phyloP scores from a whole-genome alignment of 306 rosid genomes.

The Dalbergia cultrata region DNA sequence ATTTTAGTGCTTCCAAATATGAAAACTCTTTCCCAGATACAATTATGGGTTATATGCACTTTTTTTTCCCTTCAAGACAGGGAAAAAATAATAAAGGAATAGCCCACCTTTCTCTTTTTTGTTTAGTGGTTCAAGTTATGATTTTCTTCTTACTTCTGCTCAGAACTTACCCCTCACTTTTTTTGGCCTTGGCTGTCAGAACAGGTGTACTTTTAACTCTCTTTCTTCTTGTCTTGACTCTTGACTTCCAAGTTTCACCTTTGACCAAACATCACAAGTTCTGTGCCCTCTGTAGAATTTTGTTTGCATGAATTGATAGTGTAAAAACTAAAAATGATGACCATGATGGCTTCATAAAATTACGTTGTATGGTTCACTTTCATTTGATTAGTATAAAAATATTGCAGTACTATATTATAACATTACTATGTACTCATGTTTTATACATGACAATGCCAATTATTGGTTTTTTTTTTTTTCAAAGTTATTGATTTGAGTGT shows the following conservation, averaged over 20 bases:
- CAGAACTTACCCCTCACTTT: not conserved
- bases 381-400: not conserved
- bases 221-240: not conserved
- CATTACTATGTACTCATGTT: too few species aligned
- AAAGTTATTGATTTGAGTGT: too few species aligned
- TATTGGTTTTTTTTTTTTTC: too few species aligned
- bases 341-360: not conserved
- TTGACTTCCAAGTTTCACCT: not conserved
- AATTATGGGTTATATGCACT: not conserved
- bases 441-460: too few species aligned
- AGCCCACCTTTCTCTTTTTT: not conserved
- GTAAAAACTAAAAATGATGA: not conserved
- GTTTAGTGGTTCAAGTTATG: constrained; percentile 2
- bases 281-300: not conserved
- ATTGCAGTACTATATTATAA: not conserved
- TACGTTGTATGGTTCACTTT: not conserved
- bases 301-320: not conserved
- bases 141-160: constrained; percentile 11
- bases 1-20: not conserved
- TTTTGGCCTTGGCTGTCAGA: not conserved
- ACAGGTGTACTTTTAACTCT: not conserved
- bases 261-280: constrained; percentile 19
- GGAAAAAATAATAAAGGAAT: not conserved
- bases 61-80: not conserved
- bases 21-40: not conserved